Conservation (phyloP, 1,139 yeast species). For the Pichia sp. region DNA sequence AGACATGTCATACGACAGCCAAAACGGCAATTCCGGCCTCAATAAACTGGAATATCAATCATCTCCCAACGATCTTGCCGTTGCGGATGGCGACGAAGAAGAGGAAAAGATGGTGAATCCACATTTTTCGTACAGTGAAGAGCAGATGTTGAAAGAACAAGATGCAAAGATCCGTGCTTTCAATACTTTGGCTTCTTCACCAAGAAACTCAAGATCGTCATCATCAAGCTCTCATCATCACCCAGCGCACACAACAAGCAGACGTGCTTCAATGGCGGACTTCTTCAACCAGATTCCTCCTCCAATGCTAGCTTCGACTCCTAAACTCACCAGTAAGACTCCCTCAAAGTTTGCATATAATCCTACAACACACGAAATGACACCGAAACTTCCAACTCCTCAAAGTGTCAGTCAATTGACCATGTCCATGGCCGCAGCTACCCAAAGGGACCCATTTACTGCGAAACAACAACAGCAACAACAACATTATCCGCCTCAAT, state of each 20-base stretch:
- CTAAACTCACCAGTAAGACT: constrained; percentile 3
- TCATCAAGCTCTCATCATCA: constrained; percentile 13
- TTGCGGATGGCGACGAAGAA: background rate
- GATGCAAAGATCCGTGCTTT: constrained; percentile 65
- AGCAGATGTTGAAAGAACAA: constrained; percentile 55
- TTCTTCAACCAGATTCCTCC: constrained; percentile 30
- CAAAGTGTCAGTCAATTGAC: background rate
- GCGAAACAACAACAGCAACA: background rate
- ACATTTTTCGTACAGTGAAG: constrained; percentile 62
- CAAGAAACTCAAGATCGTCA: constrained; percentile 20
- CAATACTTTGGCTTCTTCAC: constrained; percentile 36
- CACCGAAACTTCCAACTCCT: constrained; percentile 11
- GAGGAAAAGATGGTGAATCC: constrained; percentile 21
- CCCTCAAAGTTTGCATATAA: constrained; percentile 21
- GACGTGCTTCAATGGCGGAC: constrained; percentile 29
- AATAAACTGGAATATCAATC: too few species aligned
- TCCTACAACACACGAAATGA: constrained; percentile 24
- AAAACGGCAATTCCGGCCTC: too few species aligned
- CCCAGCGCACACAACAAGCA: constrained; percentile 1
- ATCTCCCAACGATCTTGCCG: too few species aligned
- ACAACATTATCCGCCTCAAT: constrained; percentile 6
- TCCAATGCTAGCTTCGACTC: constrained; percentile 15
- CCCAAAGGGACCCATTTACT: constrained; percentile 3
- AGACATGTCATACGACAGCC: too few species aligned
- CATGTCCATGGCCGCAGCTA: background rate